Evolutionary conservation across 2,329 filamentous ascomycete genomes (phyloP), one percentile per base, ranked within the genome.

Genomic region (Nigrospora sphaerica): DNA sequence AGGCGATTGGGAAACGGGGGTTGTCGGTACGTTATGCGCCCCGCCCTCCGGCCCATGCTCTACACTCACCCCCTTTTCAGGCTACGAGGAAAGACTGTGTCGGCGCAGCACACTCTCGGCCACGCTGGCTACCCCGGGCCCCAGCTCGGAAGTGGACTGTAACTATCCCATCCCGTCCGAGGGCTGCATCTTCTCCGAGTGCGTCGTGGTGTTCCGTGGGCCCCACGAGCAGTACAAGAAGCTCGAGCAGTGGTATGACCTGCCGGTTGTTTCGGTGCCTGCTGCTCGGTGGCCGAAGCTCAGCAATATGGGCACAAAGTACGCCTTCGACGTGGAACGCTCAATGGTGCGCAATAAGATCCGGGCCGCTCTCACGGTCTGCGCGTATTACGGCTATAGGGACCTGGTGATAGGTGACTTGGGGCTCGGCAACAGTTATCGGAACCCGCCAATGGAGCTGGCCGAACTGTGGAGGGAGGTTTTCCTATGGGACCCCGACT

Each of bases 1-100:
- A 11, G 86, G 86, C n/a, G 85, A 90, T 60, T 91, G 86, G 86
- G 85, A 89, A 56, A 85, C 76, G 7, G 74, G 73, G 50, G 72
- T 67, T 12, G 62, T 67, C 3, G 68, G 69, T 46, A 62, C 71
- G 33, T 12, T 28, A 19, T 39, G 17, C 19, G 14, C 34, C 32
- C 23, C 36, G 17, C 32, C 17, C 32, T 42, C 32, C 32, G n/a
- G 23, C 34, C 13, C 4, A 33, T 42, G 19, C 23, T 42, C 32
- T 32, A 42, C 17, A 42, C 17, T 46, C 19, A 31, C 37, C 32
- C 44, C 18, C 35, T 77, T 76, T 11, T 68, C 78, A 54, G 80
- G 80, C 32, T 81, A 81, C 44, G 82, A 86, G 67, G 86, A 90
- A 64, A 83, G 83, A 53, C 75, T 91, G 34, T 87, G 85, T 57